Base-by-base conservation (phyloP, 352 stramenopile species). In the Globisporangium canariense region DNA sequence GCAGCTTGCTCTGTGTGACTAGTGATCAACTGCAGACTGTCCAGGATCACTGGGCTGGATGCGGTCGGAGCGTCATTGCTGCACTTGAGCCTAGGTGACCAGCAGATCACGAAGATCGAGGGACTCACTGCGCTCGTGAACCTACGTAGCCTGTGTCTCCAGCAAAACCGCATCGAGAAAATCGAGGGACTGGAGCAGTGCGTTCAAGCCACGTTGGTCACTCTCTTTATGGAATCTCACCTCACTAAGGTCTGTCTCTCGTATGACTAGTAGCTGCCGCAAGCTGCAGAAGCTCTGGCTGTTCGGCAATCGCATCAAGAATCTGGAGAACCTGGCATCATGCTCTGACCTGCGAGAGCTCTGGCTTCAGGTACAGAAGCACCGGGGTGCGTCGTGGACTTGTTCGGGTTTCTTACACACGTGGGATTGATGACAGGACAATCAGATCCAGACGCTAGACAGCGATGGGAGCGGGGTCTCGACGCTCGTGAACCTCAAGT, bases 241-340 rank as follows among this genome's bases (percentile, higher is more conserved):
- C 16, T 22, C 9, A 47, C 14, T 30, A 30, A 13, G 3, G n/a
- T 30, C 2, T 52, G 8, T 3, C 2, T 5, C 18, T 25, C 11
- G 1, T 41, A 7, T 36, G 20, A 20, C n/a, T 16, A 10, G 5
- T 25, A 77, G 65, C 5, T 96, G 88, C 46, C 77, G 83, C 0
- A 81, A 80, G 54, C 73, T 97, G 20, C 77, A 83, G 54, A 81
- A 71, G 9, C 69, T 97, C 20, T 97, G 90, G 88, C 52, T 97
- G 34, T 90, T 77, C 41, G 72, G 74, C 25, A 97, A 97, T 58
- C 70, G 71, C 41, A 74, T 97, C 38, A 60, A 64, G 1, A 55
- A 25, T 3, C 74, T 96, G 16, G 81, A 92, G 28, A 85, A 84
- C 34, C 68, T 97, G 0, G 68, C 73, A 8, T 66, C 70, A 18